Percentiles rank a stretch among this genome's conserved stretches.
Conservation (phyloP, 768 basidiomycete species). For the Mycena epipterygia region DNA sequence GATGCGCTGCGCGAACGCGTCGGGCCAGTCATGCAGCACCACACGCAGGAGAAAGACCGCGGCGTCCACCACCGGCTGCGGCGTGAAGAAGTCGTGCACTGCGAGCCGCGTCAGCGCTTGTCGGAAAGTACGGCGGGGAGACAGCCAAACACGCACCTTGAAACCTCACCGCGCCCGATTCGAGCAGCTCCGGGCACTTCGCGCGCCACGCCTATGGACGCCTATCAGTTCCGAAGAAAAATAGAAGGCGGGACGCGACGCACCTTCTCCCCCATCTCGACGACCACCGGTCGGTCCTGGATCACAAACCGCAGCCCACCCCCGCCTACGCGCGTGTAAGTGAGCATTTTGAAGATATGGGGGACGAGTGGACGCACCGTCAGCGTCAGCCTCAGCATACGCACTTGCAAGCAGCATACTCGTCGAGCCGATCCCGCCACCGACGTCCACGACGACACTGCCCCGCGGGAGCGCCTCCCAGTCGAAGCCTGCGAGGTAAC, state of each 20-base stretch:
- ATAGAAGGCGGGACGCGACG: not conserved
- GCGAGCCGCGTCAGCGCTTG: not conserved
- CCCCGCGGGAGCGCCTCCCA: slow-evolving; percentile 63
- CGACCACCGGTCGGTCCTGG: slow-evolving; percentile 66
- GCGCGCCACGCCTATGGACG: slow-evolving; percentile 65
- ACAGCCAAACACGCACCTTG: slow-evolving; percentile 54
- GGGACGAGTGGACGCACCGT: slow-evolving; percentile 11
- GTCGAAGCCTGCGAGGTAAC: slow-evolving; percentile 63
- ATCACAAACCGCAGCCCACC: slow-evolving; percentile 57
- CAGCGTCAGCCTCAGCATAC: slow-evolving; percentile 34
- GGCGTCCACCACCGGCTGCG: slow-evolving; percentile 67
- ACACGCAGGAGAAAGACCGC: slow-evolving; percentile 80
- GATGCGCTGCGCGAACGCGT: slow-evolving; percentile 64
- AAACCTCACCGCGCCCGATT: slow-evolving; percentile 65
- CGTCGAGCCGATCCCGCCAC: slow-evolving; percentile 68
- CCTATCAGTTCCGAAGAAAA: too few species aligned
- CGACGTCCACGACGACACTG: slow-evolving; percentile 68
- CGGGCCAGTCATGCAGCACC: slow-evolving; percentile 86
- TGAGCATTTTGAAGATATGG: not conserved
- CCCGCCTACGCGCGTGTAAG: slow-evolving; percentile 37
- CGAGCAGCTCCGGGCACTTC: slow-evolving; percentile 70
- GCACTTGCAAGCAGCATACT: slow-evolving; percentile 55
- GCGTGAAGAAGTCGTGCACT: slow-evolving; percentile 85
- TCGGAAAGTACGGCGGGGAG: not conserved
- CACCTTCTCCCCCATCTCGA: slow-evolving; percentile 53